Conservation (phyloP, 768 basidiomycete genomes). For the Boletus eberwhitei region DNA sequence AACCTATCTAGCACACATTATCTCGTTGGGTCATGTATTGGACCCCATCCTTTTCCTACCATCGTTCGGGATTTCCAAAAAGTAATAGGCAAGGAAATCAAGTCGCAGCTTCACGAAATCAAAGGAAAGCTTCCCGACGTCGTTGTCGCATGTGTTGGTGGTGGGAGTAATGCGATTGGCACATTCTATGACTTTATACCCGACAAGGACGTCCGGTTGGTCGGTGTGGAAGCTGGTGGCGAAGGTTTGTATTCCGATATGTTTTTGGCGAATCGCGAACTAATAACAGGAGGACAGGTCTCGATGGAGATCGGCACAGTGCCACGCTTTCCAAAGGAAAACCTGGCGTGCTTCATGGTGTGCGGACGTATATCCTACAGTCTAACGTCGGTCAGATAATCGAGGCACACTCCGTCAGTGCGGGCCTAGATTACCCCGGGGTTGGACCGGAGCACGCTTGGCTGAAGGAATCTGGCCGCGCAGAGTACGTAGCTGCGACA, state of each 20-base stretch:
- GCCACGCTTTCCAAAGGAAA: conserved; percentile 90
- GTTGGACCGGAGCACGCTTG: conserved; percentile 98
- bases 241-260: conserved; percentile 58
- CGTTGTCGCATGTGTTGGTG: conserved; percentile 96
- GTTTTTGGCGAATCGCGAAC: background rate
- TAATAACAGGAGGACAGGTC: conserved; percentile 39
- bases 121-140: conserved; percentile 89
- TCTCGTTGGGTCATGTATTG: conserved; percentile 94
- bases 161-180: conserved; percentile 96
- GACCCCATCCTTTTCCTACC: conserved; percentile 98
- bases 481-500: conserved; percentile 89
- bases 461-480: conserved; percentile 92
- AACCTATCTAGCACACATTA: conserved; percentile 94
- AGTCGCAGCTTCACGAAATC: conserved; percentile 67
- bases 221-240: conserved; percentile 97
- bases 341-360: conserved; percentile 94
- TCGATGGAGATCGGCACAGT: conserved; percentile 83
- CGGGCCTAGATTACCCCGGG: conserved; percentile 93
- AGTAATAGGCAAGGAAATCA: conserved; percentile 94
- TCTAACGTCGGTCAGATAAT: conserved; percentile 87
- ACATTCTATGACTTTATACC: conserved; percentile 96
- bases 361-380: conserved; percentile 93
- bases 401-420: conserved; percentile 96
- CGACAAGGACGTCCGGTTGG: conserved; percentile 77
- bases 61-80: conserved; percentile 98